Evolutionary conservation across 2,329 filamentous ascomycete genomes (phyloP), one percentile per base, ranked within the genome.

Genomic region (Aspergillus sp.): DNA sequence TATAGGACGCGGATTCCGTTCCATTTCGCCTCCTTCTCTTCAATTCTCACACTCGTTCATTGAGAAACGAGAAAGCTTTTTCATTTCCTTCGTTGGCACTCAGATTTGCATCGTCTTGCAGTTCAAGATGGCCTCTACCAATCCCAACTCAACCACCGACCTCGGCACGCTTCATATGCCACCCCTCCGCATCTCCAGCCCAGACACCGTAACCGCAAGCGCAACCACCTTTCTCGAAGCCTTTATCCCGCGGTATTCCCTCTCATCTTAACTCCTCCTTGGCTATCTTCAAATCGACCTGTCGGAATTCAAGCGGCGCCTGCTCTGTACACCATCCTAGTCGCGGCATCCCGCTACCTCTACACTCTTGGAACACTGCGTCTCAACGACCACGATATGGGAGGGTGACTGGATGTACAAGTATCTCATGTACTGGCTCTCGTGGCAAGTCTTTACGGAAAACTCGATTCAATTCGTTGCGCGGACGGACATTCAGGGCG

Each of bases 391-490:
- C 19, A 85, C 89, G 67, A 85, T 92, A 45, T 83, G 87, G 49
- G 83, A 85, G 30, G 88, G 91, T 60, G 89, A 92, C 68, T 89
- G 91, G 72, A 85, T 90, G 60, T 91, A 90, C 78, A 88, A 88
- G 70, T 89, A 90, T 69, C 70, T 91, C 46, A 90, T 91, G 87
- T 82, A 81, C 28, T 91, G 89, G 89, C 82, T 91, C 2, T 82
- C 88, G 2, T 76, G 80, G 38, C 89, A 91, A 73, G 74, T 77
- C 3, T 90, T 91, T 66, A 82, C 87, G 22, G 82, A 84, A 63
- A 77, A 79, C 5, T 85, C 87, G 0, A 85, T 86, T 15, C 82
- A 83, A 49, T 89, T 90, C 65, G 82, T 91, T 11, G 89, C 86
- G 46, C 89, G 88, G 69, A 89, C 87, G 6, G 85, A 19, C 19